Evolutionary conservation across 768 basidiomycete genomes (phyloP), one percentile per base, ranked within the genome.

Genomic region (Suillus discolor): DNA sequence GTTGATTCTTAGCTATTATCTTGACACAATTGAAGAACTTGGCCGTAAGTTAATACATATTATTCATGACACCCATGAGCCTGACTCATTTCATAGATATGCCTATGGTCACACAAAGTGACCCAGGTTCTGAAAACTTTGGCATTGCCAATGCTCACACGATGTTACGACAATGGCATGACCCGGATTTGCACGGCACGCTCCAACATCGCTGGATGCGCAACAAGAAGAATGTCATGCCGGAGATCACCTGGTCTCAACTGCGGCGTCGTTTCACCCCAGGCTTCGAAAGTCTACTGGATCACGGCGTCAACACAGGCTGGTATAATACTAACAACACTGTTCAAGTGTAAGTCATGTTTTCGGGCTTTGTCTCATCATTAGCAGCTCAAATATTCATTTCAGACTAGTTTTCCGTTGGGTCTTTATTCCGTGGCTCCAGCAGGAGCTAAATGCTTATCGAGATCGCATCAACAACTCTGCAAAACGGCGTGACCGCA

Each of bases 121-220:
- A 85, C 68, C 78, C 71, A 1, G 83, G 83, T 0, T 57, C 71
- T 0, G 81, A 84, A 62, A 85, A 85, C 63, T 76, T 77, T 66
- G 75, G 79, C 0, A 73, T 84, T 34, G 85, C 83, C 1, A 85
- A 85, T 69, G 71, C 70, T 0, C 82, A 84, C 0, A 83, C 84
- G 0, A 39, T 69, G 0, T 68, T 82, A 0, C 76, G 79, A 0
- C 84, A 84, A 7, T 49, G 44, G 0, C 75, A 79, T 9, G 83
- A 87, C 65, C 79, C 82, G 0, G 41, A 63, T 0, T 73, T 86
- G 0, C 7, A 11, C 0, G 79, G 73, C 0, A 80, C 76, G 0
- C 61, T 82, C 0, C 84, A 85, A 61, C 84, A 86, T 57, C 68
- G 73, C 0, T 85, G 78, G 71, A 78, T 71, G 71, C 62, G 68